phyloP scores from a whole-genome alignment of 805 yeast genomes.

The Citeromyces matritensis region DNA sequence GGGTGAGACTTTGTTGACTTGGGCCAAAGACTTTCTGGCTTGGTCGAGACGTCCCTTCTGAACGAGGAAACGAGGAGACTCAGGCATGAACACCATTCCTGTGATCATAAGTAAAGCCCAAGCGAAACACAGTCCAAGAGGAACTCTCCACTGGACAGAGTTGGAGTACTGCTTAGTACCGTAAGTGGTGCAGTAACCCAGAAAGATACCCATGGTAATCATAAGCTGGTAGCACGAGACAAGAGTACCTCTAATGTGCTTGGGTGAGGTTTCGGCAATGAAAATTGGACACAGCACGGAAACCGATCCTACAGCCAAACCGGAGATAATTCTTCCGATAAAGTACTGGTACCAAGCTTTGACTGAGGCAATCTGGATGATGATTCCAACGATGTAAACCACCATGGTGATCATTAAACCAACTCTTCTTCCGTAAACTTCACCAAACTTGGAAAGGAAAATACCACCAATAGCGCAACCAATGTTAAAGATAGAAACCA shows the following conservation, averaged over 20 bases:
- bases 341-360: conserved; percentile 47
- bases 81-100: conserved; percentile 53
- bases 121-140: conserved; percentile 33
- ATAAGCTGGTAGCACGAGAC: conserved; percentile 58
- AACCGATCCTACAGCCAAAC: conserved; percentile 38
- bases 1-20: conserved; percentile 22
- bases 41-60: conserved; percentile 34
- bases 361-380: conserved; percentile 42
- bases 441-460: conserved; percentile 39
- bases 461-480: conserved; percentile 69
- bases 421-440: conserved; percentile 41
- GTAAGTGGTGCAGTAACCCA: conserved; percentile 54
- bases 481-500: conserved; percentile 56
- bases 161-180: conserved; percentile 40
- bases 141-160: conserved; percentile 55
- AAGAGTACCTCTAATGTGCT: conserved; percentile 53
- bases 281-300: conserved; percentile 40
- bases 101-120: conserved; percentile 39
- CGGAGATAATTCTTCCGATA: conserved; percentile 54
- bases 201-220: conserved; percentile 56
- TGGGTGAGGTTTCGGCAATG: conserved; percentile 59
- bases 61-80: conserved; percentile 54
- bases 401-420: conserved; percentile 38
- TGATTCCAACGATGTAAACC: conserved; percentile 44
- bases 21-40: conserved; percentile 36